These are phyloP conservation scores for Fragaria nilgerrensis DNA, from an alignment of 306 rosid genomes.

Conservation along the genomic window DNA sequence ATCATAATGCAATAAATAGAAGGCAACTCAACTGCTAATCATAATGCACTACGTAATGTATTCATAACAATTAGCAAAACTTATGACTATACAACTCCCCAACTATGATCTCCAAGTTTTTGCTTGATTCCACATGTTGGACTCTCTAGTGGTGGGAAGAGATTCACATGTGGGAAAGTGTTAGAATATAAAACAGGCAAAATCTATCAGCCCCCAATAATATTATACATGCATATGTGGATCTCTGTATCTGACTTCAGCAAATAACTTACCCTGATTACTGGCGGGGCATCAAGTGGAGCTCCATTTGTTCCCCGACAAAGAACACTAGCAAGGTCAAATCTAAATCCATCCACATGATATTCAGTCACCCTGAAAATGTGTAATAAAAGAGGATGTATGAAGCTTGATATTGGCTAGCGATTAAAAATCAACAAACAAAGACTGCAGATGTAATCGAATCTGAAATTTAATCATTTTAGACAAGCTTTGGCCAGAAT, in stretches of 20 bases:
- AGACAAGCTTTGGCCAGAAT: not conserved
- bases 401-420: constrained; percentile 1
- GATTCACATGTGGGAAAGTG: not conserved
- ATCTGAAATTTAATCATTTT: not conserved
- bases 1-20: not conserved
- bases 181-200: not conserved
- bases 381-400: constrained; percentile 17
- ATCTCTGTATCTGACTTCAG: not conserved
- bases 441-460: not conserved
- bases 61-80: not conserved
- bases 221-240: not conserved
- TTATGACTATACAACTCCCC: not conserved
- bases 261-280: constrained; percentile 60
- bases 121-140: not conserved
- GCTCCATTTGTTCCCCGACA: constrained; percentile 91
- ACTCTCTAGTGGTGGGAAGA: not conserved
- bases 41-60: not conserved
- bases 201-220: not conserved
- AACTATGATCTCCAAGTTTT: not conserved
- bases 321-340: constrained; percentile 90
- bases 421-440: not conserved
- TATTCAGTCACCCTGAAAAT: constrained; percentile 80
- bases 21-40: not conserved
- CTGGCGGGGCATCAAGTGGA: constrained; percentile 76
- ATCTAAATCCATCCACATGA: constrained; percentile 96